These are phyloP conservation scores for Apiotrichum akiyoshidainum DNA, from an alignment of 1,284 basidiomycete species.

Conservation along the genomic window DNA sequence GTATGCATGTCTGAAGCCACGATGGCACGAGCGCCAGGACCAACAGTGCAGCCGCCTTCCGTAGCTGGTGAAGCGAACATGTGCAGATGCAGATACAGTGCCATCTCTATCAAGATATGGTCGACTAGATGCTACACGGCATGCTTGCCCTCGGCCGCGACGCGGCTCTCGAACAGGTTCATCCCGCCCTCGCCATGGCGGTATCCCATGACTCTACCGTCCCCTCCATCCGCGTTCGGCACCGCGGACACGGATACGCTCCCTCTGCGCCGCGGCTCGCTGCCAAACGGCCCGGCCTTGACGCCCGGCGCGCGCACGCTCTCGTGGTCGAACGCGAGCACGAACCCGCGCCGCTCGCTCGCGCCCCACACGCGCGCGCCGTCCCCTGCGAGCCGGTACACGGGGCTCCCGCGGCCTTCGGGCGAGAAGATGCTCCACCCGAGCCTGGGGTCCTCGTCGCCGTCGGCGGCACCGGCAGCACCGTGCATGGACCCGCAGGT, in stretches of 20 bases:
- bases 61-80: no score
- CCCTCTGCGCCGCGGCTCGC: slow-evolving; percentile 19
- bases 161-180: slow-evolving; percentile 30
- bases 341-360: slow-evolving; percentile 44
- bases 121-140: no score
- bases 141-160: not conserved
- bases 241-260: no score
- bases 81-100: no score
- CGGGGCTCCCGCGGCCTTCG: slow-evolving; percentile 44
- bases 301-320: not conserved
- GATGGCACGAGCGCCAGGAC: no score
- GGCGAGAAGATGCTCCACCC: slow-evolving; percentile 49
- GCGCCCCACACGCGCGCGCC: slow-evolving; percentile 50
- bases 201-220: slow-evolving; percentile 35
- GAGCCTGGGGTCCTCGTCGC: no score
- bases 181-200: slow-evolving; percentile 33
- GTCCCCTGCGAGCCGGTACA: slow-evolving; percentile 46
- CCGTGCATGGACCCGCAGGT: no score
- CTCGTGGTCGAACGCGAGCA: slow-evolving; percentile 42
- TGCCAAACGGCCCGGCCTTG: slow-evolving; percentile 28
- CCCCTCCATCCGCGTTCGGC: slow-evolving; percentile 36
- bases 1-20: no score
- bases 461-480: slow-evolving; percentile 1
- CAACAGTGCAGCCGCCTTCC: no score
- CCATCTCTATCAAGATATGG: no score